Evolutionary conservation across 1,139 yeast genomes (phyloP).

Genomic region (Meyerozyma smithsonii): DNA sequence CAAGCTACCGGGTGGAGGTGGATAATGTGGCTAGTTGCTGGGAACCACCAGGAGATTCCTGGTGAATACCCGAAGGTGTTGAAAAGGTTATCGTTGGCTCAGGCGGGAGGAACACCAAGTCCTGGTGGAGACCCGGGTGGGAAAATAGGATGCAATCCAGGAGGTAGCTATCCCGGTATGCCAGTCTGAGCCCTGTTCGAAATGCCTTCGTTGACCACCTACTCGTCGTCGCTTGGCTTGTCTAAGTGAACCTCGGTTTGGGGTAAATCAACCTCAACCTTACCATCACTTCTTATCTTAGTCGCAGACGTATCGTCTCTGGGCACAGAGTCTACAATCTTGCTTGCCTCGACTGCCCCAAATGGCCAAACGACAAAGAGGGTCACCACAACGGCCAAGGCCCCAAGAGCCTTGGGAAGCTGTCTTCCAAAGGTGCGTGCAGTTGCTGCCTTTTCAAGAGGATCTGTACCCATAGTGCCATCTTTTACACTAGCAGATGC

Average conservation of each 20-base stretch:
- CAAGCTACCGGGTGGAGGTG: slow-evolving; percentile 2
- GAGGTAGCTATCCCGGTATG: too few species aligned
- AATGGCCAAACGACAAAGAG: slow-evolving; percentile 17
- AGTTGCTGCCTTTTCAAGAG: slow-evolving; percentile 11
- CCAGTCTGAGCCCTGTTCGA: too few species aligned
- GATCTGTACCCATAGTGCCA: slow-evolving; percentile 8
- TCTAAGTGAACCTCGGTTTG: slow-evolving; percentile 15
- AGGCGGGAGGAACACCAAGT: too few species aligned
- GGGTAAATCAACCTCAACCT: slow-evolving; percentile 17
- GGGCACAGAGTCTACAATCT: slow-evolving; percentile 13
- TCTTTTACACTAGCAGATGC: slow-evolving; percentile 8
- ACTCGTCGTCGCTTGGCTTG: slow-evolving; percentile 14
- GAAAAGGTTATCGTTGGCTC: slow-evolving; percentile 50
- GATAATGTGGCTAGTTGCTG: slow-evolving; percentile 3
- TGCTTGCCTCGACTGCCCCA: slow-evolving; percentile 9
- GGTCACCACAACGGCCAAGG: slow-evolving; percentile 10
- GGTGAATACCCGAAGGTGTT: slow-evolving; percentile 37
- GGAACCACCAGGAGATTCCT: slow-evolving; percentile 6
- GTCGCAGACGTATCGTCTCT: slow-evolving; percentile 12
- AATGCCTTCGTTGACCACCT: slow-evolving; percentile 3
- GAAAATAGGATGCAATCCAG: too few species aligned
- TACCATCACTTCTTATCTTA: slow-evolving; percentile 10
- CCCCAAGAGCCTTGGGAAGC: slow-evolving; percentile 13
- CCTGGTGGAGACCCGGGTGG: slow-evolving; percentile 8
- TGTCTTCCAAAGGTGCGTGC: slow-evolving; percentile 9